Conservation (phyloP, 768 basidiomycete species). For the Omphalotus guepiniiformis region DNA sequence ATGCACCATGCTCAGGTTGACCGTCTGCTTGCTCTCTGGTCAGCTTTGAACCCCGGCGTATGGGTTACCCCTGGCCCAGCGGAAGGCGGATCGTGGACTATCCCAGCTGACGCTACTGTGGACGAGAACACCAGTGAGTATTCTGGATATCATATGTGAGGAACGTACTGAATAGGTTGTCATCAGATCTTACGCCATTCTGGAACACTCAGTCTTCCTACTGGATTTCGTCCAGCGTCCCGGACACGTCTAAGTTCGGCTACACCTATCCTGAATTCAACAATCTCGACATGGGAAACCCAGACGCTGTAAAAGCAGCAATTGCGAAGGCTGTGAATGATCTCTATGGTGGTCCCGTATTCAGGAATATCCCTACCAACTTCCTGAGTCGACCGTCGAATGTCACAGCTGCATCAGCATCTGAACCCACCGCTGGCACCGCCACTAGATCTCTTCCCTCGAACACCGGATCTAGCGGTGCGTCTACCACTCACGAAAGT, state of each 20-base stretch:
- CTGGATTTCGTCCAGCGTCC: constrained; percentile 33
- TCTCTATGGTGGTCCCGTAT: constrained; percentile 26
- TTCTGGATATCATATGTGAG: not conserved
- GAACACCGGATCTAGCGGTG: not conserved
- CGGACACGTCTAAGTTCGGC: constrained; percentile 28
- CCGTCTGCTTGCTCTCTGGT: constrained; percentile 48
- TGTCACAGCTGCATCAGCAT: not conserved
- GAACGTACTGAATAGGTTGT: not conserved
- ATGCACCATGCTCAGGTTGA: constrained; percentile 53
- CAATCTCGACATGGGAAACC: constrained; percentile 27
- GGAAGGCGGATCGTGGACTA: constrained; percentile 29
- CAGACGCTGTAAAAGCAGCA: constrained; percentile 21
- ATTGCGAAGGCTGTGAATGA: constrained; percentile 30
- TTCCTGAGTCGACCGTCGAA: no score
- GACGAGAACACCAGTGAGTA: constrained; percentile 26
- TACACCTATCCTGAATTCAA: constrained; percentile 54
- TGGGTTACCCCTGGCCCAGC: constrained; percentile 31
- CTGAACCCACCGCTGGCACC: not conserved
- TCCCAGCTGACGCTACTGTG: constrained; percentile 22
- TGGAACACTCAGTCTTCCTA: constrained; percentile 32
- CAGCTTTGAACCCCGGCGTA: constrained; percentile 37
- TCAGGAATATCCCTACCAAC: no score
- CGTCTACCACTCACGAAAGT: not conserved
- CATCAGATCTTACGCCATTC: constrained; percentile 43
- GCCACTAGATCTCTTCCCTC: no score